These are phyloP conservation scores for Colletotrichum musae DNA, from an alignment of 2,329 filamentous ascomycete genomes.

Conservation along the genomic window DNA sequence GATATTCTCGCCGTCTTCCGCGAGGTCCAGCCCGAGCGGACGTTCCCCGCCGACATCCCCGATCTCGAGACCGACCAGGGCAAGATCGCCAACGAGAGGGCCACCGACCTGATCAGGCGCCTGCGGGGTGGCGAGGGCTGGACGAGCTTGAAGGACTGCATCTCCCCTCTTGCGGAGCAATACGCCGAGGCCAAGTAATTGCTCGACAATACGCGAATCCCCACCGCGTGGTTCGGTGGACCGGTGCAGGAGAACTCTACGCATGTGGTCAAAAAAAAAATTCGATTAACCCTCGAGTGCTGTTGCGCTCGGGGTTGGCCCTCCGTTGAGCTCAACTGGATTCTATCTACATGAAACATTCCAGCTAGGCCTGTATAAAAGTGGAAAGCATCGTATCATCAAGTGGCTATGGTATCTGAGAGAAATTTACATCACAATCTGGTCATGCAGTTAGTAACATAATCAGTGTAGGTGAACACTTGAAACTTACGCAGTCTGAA, in stretches of 20 bases:
- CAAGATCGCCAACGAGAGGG: constrained; percentile 23
- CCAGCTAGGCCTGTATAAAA: constrained; percentile 13
- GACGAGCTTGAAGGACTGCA: constrained; percentile 21
- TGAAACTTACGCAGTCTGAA: constrained; percentile 85
- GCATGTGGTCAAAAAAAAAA: constrained; percentile 9
- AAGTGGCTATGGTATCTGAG: constrained; percentile 37
- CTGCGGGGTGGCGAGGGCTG: constrained; percentile 8
- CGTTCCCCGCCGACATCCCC: constrained; percentile 21
- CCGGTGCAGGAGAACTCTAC: too few relatives aligned
- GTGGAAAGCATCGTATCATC: constrained; percentile 33
- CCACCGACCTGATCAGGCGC: constrained; percentile 12
- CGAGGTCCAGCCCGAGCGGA: background rate
- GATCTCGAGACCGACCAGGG: constrained; percentile 17
- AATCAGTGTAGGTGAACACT: background rate
- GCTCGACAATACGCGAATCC: too few relatives aligned
- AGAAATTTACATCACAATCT: constrained; percentile 40
- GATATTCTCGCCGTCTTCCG: constrained; percentile 25
- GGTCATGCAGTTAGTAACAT: background rate
- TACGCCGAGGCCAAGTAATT: constrained; percentile 3
- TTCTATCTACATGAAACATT: constrained; percentile 34
- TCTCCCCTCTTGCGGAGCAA: constrained; percentile 13
- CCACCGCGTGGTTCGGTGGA: background rate
- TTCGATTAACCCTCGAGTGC: constrained; percentile 27
- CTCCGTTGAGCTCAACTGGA: constrained; percentile 8
- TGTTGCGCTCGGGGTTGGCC: constrained; percentile 21